Evolutionary conservation across 768 basidiomycete species (phyloP).

Genomic region (Amanita rimosa): DNA sequence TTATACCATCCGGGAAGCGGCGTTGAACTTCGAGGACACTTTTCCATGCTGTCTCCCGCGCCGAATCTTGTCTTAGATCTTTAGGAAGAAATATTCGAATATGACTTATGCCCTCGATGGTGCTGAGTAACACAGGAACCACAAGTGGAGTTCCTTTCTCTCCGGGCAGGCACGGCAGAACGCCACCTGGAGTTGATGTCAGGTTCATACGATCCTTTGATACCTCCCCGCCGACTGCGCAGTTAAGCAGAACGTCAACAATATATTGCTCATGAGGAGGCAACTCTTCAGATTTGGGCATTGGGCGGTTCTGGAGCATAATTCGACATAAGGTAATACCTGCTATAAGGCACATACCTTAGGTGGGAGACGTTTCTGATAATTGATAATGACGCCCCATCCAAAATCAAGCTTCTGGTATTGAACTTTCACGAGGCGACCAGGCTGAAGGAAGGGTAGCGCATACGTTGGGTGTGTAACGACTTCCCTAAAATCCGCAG

Average conservation of each 20-base stretch:
- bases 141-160: conserved; percentile 78
- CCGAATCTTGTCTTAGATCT: conserved; percentile 66
- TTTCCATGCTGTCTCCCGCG: conserved; percentile 82
- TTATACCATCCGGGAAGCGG: conserved; percentile 80
- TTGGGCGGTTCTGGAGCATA: conserved; percentile 43
- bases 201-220: conserved; percentile 47
- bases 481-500: conserved; percentile 80
- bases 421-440: conserved; percentile 86
- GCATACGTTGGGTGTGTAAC: conserved; percentile 92
- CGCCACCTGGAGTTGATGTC: conserved; percentile 51
- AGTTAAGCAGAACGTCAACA: conserved; percentile 83
- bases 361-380: conserved; percentile 73
- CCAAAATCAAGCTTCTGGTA: conserved; percentile 86
- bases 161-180: conserved; percentile 62
- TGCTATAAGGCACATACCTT: conserved; percentile 33
- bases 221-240: conserved; percentile 48
- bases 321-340: not conserved
- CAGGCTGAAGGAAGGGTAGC: conserved; percentile 88
- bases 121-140: conserved; percentile 80
- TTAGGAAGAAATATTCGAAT: conserved; percentile 85
- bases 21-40: conserved; percentile 85
- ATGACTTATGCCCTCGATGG: conserved; percentile 77
- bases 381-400: conserved; percentile 93
- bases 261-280: conserved; percentile 87
- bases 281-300: conserved; percentile 56